A percentile compares a stretch with the other conserved stretches of the same genome.
These are phyloP conservation scores for Suillus variegatus DNA, from an alignment of 768 basidiomycete species.

Conservation along the genomic window DNA sequence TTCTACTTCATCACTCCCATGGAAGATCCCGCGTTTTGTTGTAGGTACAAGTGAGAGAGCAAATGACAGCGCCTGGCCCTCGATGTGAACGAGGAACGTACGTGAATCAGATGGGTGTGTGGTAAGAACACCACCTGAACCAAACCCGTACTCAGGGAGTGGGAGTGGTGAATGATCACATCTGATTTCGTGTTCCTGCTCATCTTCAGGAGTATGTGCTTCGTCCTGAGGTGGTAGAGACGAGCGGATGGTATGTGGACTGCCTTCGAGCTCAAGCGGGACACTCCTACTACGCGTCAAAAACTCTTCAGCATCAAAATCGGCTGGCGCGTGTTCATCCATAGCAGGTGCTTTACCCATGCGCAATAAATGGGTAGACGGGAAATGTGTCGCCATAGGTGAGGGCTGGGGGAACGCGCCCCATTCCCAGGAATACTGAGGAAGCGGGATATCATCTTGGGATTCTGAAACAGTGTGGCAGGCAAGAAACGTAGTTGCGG, in stretches of 20 bases:
- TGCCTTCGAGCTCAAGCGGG: conserved; percentile 52
- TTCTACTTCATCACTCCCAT: conserved; percentile 50
- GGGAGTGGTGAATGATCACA: conserved; percentile 16
- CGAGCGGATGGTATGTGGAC: conserved; percentile 32
- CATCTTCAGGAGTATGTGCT: conserved; percentile 30
- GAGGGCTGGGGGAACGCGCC: conserved; percentile 85
- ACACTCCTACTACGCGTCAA: conserved; percentile 57
- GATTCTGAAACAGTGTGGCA: conserved; percentile 65
- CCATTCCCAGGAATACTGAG: conserved; percentile 93
- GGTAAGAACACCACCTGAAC: conserved; percentile 56
- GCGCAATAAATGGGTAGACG: conserved; percentile 7
- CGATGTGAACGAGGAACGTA: conserved; percentile 64
- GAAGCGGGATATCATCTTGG: conserved; percentile 46
- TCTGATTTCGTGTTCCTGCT: conserved; percentile 16
- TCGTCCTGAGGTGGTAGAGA: conserved; percentile 23
- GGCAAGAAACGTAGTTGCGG: conserved; percentile 35
- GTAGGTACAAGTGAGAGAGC: conserved; percentile 67
- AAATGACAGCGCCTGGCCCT: conserved; percentile 61
- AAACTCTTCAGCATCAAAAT: conserved; percentile 22
- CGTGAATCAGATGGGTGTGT: conserved; percentile 61
- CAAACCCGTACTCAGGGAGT: conserved; percentile 32
- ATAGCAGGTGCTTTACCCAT: conserved; percentile 16
- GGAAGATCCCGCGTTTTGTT: conserved; percentile 25
- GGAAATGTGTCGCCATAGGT: conserved; percentile 56
- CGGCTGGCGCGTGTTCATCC: conserved; percentile 12